Evolutionary conservation across 2,329 filamentous ascomycete genomes (phyloP).

Genomic region (Botrytis squamosa): DNA sequence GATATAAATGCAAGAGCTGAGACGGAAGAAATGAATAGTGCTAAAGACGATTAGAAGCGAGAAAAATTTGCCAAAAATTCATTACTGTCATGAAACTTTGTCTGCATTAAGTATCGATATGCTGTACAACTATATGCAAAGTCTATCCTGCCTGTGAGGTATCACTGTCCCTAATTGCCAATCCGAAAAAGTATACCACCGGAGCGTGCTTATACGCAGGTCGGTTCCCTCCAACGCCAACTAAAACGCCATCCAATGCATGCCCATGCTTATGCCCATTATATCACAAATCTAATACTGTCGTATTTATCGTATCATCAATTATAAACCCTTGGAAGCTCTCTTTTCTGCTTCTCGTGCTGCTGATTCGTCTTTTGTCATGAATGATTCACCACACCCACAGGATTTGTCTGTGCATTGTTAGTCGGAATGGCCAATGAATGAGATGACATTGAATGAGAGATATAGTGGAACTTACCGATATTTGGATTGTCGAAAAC

Average conservation of each 20-base stretch:
- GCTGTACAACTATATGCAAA: slow-evolving; percentile 12
- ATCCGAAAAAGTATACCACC: neutral
- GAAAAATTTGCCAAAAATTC: no score
- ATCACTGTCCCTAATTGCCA: slow-evolving; percentile 6
- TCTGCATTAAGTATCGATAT: slow-evolving; percentile 8
- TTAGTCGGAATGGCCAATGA: neutral
- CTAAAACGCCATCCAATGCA: slow-evolving; percentile 37
- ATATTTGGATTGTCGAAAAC: slow-evolving; percentile 98
- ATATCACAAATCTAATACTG: slow-evolving; percentile 23
- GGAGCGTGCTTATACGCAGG: slow-evolving; percentile 9
- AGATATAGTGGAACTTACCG: slow-evolving; percentile 61
- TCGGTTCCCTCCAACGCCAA: neutral
- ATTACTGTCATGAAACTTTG: neutral
- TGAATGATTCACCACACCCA: slow-evolving; percentile 95
- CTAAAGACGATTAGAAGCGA: neutral
- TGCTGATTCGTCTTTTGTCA: slow-evolving; percentile 50
- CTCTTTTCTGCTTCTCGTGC: slow-evolving; percentile 15
- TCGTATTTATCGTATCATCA: slow-evolving; percentile 35
- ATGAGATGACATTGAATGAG: neutral
- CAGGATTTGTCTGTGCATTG: slow-evolving; percentile 78
- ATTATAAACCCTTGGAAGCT: neutral
- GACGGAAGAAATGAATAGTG: neutral
- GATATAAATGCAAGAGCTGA: neutral
- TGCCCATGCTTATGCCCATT: slow-evolving; percentile 28
- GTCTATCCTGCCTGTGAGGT: slow-evolving; percentile 19